These are phyloP conservation scores for Amanita pseudoporphyria DNA, from an alignment of 768 basidiomycete species.

Conservation along the genomic window DNA sequence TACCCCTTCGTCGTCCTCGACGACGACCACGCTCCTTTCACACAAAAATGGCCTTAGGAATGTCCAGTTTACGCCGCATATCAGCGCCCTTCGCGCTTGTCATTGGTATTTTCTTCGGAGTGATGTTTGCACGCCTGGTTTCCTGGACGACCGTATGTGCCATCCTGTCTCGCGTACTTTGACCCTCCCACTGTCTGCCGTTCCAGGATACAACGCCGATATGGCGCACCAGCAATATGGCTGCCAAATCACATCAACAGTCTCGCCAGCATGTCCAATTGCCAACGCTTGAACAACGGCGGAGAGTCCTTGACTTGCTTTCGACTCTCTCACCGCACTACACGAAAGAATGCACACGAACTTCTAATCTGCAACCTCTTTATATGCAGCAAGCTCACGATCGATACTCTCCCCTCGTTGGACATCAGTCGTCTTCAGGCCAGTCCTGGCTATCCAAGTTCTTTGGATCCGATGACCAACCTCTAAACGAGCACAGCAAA, in stretches of 20 bases:
- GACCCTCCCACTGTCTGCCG: too few relatives aligned
- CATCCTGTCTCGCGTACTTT: slow-evolving; percentile 5
- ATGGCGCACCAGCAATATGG: slow-evolving; percentile 48
- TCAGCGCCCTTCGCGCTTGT: slow-evolving; percentile 47
- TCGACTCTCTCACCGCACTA: slow-evolving; percentile 85
- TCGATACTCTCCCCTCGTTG: slow-evolving; percentile 78
- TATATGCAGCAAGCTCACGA: slow-evolving; percentile 81
- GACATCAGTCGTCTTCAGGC: slow-evolving; percentile 52
- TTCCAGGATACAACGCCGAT: slow-evolving; percentile 19
- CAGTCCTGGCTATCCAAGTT: slow-evolving; percentile 53
- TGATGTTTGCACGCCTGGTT: slow-evolving; percentile 42
- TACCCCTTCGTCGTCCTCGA: background rate
- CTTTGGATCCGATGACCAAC: slow-evolving; percentile 32
- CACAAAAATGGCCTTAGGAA: background rate
- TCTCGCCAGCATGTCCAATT: slow-evolving; percentile 57
- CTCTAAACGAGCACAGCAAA: slow-evolving; percentile 26
- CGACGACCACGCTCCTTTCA: slow-evolving; percentile 8
- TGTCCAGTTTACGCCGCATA: slow-evolving; percentile 30
- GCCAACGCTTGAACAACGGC: slow-evolving; percentile 78
- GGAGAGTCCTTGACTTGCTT: slow-evolving; percentile 78
- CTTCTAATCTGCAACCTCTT: slow-evolving; percentile 56
- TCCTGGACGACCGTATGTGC: slow-evolving; percentile 33
- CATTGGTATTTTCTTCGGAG: slow-evolving; percentile 53
- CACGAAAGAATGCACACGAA: slow-evolving; percentile 83
- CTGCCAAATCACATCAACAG: slow-evolving; percentile 36